Base-by-base conservation (phyloP, 345 rosid species). In the Zanthoxylum bungeanum region DNA sequence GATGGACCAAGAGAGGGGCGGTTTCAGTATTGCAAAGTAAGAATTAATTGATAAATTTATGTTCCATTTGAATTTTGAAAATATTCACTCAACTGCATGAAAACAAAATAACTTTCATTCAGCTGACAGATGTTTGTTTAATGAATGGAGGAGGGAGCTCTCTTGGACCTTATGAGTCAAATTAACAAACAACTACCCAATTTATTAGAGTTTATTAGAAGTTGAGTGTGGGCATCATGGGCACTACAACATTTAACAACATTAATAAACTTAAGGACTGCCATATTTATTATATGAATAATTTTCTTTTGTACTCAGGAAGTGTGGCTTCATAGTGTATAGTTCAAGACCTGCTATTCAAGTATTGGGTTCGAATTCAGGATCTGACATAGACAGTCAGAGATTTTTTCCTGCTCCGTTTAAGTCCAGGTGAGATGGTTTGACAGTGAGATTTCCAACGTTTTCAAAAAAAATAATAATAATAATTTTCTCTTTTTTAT, bases 151-250 rank as follows among this genome's bases (percentile, higher is more conserved):
- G 31, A 21, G 52, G 10, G 2, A 34, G 55, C 34, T 52, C 40
- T 7, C 6, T 24, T 12, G 64, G 69, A 78, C 76, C 70, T 75
- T 60, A 44, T 11, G 9, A 40, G 16, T 57, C 55, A 24, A 36
- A 27, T 17, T 16, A 10, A 53, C 83, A 17, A 76, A 46, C 80
- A 83, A 73, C 82, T 14, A 75, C 83, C 86, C 2, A 60, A 78
- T 76, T 85, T 72, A 85, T 77, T 75, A 52, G 66, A 76, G 58
- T 64, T 53, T 21, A 37, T 75, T 61, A 39, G 71, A 39, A 30
- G 81, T 80, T 70, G 74, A 74, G 72, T 68, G 46, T 39, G 30
- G 10, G 11, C 52, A 19, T 58, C 74, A 24, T 59, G n/a, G 60
- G 60, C 22, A 67, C 2, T 6, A 12, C 52, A 11, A 12, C 33